These are phyloP conservation scores for Xylaria scruposa DNA, from an alignment of 495 filamentous ascomycete genomes.

Conservation along the genomic window DNA sequence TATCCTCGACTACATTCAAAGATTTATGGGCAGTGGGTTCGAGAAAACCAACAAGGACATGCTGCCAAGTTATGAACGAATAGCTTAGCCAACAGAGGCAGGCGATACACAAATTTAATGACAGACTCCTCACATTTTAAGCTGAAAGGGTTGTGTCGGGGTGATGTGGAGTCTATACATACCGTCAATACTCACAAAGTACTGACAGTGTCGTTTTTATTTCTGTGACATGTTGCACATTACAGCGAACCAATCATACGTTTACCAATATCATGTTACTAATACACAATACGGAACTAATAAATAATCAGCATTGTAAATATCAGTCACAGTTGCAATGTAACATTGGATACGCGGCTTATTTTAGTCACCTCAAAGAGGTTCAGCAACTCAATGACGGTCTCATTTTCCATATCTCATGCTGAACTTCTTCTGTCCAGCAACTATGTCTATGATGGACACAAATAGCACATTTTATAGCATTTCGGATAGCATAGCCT, in stretches of 20 bases:
- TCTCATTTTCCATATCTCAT: neutral
- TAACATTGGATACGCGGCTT: neutral
- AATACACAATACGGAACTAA: neutral
- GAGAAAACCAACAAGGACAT: neutral
- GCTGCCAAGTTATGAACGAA: neutral
- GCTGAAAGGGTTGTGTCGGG: neutral
- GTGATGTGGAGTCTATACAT: too few species aligned
- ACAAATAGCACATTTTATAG: too few species aligned
- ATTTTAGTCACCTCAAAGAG: neutral
- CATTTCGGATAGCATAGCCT: too few species aligned
- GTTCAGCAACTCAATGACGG: neutral
- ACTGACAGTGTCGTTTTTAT: too few species aligned
- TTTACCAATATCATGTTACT: neutral
- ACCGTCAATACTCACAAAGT: too few species aligned
- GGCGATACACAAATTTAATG: too few species aligned
- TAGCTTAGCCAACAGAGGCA: neutral
- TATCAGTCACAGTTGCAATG: neutral
- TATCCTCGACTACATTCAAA: slow-evolving; percentile 27
- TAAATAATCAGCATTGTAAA: neutral
- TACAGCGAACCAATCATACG: neutral
- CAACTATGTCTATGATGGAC: too few species aligned
- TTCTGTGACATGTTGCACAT: neutral
- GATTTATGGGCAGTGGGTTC: slow-evolving; percentile 30
- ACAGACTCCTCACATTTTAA: too few species aligned
- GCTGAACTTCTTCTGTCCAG: too few species aligned